Percentiles rank a stretch among this genome's conserved stretches.
Conservation (phyloP, 768 basidiomycete species). For the Harrya chromipes region DNA sequence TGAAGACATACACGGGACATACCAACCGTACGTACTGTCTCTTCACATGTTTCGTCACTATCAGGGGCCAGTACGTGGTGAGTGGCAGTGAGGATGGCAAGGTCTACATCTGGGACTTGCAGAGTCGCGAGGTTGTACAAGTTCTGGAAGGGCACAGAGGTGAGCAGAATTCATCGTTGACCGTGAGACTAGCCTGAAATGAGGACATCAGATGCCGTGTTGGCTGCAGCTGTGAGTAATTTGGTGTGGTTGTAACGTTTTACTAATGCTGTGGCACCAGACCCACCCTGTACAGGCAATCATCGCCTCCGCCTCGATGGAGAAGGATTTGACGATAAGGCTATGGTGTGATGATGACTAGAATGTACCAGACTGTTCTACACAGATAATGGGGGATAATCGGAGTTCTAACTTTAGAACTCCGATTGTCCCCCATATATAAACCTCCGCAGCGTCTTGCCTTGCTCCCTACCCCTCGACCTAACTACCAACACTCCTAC, state of each 20-base stretch:
- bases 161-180: constrained; percentile 27
- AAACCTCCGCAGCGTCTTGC: neutral
- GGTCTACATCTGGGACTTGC: constrained; percentile 87
- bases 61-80: constrained; percentile 64
- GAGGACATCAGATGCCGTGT: constrained; percentile 48
- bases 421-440: constrained; percentile 16
- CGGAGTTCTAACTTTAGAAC: constrained; percentile 10
- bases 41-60: constrained; percentile 61
- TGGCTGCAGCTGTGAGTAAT: constrained; percentile 68
- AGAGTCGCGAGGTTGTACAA: constrained; percentile 74
- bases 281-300: constrained; percentile 70
- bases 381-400: no score
- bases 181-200: neutral
- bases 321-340: constrained; percentile 82
- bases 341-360: constrained; percentile 62
- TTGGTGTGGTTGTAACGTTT: constrained; percentile 4
- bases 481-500: constrained; percentile 2
- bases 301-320: constrained; percentile 88
- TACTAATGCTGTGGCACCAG: constrained; percentile 38
- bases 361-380: constrained; percentile 9
- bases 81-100: constrained; percentile 91
- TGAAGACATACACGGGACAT: constrained; percentile 91
- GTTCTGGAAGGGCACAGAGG: constrained; percentile 79
- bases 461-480: neutral
- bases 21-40: constrained; percentile 83